Evolutionary conservation across 768 basidiomycete species (phyloP), one percentile per base, ranked within the genome.

Genomic region (Hygrophorus russula): DNA sequence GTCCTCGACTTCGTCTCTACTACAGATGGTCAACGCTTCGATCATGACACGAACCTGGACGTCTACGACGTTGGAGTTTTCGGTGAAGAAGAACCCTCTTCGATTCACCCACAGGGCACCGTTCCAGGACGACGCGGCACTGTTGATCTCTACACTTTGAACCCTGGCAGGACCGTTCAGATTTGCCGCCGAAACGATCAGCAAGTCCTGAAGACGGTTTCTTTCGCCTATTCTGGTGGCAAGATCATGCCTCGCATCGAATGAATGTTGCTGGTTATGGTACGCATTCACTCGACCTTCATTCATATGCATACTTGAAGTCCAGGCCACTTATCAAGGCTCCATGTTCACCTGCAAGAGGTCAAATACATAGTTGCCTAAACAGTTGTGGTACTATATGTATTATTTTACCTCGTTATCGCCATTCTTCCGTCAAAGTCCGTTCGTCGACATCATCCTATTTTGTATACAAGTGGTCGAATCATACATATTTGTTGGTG

Each of bases 141-240:
- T 6, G 45, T 46, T 41, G 48, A 49, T 42, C 38, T 49, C 45
- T 46, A 35, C 48, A 46, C 36, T 41, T 34, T 49, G 45, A 49
- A 46, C 37, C 48, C 48, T 12, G 45, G 45, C 44, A 40, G 48
- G 10, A 39, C 32, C 7, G 37, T 38, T 45, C 37, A 49, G 12
- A 49, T 49, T 46, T 36, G 47, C 47, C 36, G 34, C 12, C 47
- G 15, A 39, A 41, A 37, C 15, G 36, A 46, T 38, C 5, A 46
- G 30, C 31, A 46, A 49, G 19, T 46, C 33, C 39, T 49, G 28
- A 49, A 49, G 40, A 49, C 24, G 29, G 24, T 49, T 36, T 49
- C 48, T 29, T 49, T 49, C 32, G 39, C 40, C 28, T 49, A 42
- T 18, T 46, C 48, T 30, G 34, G 20, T 38, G 45, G 31, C 14